These are phyloP conservation scores for Paracoccidioides lutzii DNA, from an alignment of 2,329 filamentous ascomycete species.

Conservation along the genomic window DNA sequence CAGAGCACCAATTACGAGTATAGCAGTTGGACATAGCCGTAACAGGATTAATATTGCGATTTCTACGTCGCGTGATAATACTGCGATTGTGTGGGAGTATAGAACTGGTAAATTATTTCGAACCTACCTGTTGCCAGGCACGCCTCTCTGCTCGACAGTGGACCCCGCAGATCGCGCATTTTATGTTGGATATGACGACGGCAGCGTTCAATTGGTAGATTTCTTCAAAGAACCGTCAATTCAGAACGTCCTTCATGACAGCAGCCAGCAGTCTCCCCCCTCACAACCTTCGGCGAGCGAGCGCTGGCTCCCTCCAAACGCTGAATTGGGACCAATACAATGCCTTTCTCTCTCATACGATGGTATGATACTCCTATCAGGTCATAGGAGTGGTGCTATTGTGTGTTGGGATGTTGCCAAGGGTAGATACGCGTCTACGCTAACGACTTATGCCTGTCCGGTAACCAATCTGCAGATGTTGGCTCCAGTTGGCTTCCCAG, in stretches of 20 bases:
- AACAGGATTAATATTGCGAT: constrained; percentile 70
- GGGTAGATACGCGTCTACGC: constrained; percentile 51
- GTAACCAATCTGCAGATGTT: constrained; percentile 72
- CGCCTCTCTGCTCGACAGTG: constrained; percentile 58
- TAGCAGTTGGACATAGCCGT: constrained; percentile 52
- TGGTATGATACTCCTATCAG: constrained; percentile 64
- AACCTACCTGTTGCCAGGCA: constrained; percentile 66
- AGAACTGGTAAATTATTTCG: constrained; percentile 62
- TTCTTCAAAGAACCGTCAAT: constrained; percentile 46
- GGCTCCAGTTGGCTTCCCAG: constrained; percentile 42
- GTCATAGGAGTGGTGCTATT: constrained; percentile 68
- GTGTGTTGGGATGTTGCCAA: constrained; percentile 68
- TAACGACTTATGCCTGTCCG: constrained; percentile 63
- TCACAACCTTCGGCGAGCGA: constrained; percentile 30
- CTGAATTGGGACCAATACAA: constrained; percentile 52
- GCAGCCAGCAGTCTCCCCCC: constrained; percentile 26
- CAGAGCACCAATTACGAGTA: constrained; percentile 37
- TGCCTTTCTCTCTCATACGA: constrained; percentile 70
- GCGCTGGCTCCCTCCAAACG: constrained; percentile 40
- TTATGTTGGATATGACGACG: constrained; percentile 68
- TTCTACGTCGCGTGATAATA: constrained; percentile 74
- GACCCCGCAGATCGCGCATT: constrained; percentile 76
- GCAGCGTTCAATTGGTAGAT: constrained; percentile 66
- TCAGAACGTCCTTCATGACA: constrained; percentile 25
- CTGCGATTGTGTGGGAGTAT: constrained; percentile 88